phyloP scores from a whole-genome alignment of 139 green algal genomes.

The Diplosphaera chodatii region DNA sequence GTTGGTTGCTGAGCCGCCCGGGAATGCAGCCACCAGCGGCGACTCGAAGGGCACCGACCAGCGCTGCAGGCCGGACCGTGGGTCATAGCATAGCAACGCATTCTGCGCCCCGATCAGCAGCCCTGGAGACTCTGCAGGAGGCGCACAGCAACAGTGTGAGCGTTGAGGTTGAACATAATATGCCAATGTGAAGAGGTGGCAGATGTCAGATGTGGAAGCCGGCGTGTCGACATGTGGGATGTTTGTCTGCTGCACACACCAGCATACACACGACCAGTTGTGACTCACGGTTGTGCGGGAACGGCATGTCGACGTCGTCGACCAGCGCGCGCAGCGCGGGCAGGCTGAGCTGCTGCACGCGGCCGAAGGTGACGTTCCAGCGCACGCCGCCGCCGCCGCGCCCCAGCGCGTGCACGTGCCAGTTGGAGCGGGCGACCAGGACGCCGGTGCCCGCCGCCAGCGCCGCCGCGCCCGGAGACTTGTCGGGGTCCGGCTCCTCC shows the following conservation, averaged over 20 bases:
- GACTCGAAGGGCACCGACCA: constrained; percentile 61
- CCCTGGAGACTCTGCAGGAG: constrained; percentile 8
- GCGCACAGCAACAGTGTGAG: not conserved
- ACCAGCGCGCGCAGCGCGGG: constrained; percentile 1
- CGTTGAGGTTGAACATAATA: too few relatives aligned
- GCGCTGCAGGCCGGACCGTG: constrained; percentile 27
- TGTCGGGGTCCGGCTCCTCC: constrained; percentile 6
- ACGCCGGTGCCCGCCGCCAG: not conserved
- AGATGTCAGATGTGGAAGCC: too few relatives aligned
- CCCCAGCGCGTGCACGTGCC: not conserved
- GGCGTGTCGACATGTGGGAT: too few relatives aligned
- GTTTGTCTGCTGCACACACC: too few relatives aligned
- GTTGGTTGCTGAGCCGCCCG: constrained; percentile 12
- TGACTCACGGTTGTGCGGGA: constrained; percentile 19
- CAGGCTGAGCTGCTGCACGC: constrained; percentile 15
- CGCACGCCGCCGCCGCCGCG: constrained; percentile 17
- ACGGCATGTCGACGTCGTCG: not conserved
- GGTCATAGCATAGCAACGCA: constrained; percentile 39
- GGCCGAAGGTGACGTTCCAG: constrained; percentile 61
- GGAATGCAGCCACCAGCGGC: constrained; percentile 56
- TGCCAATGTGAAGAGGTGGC: too few relatives aligned
- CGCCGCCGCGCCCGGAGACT: constrained; percentile 14
- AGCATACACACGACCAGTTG: constrained; percentile 1
- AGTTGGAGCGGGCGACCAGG: not conserved
- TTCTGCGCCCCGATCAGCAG: constrained; percentile 21